Evolutionary conservation across 768 basidiomycete genomes (phyloP), one percentile per base, ranked within the genome.

Genomic region (Leccinellum albellum): DNA sequence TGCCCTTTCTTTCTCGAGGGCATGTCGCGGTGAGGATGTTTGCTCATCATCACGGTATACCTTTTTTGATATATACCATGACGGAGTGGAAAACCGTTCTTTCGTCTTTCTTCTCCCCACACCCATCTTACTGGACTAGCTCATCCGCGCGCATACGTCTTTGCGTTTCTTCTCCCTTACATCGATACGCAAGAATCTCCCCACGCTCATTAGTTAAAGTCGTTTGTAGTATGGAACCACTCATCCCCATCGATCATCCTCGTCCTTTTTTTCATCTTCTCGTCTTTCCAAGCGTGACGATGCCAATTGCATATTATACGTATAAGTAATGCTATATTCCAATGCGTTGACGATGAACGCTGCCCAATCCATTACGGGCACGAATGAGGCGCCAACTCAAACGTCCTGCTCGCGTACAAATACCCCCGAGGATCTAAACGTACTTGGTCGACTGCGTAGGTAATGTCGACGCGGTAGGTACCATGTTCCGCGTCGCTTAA

Each of bases 371-470:
- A 17, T 9, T 44, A n/a, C 51, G 23, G 53, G 20, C 58, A 60
- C 35, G 49, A 7, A 17, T 48, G 13, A 37, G 59, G 42, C 17
- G 37, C 8, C 28, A 63, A 9, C 17, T 54, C 24, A 12, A 70
- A 66, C 20, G 59, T 58, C n/a, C 60, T 62, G 17, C 59, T 62
- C 21, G 70, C 61, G 15, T 6, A 55, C 37, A 78, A 58, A 49
- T 75, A 63, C 21, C 69, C 66, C 17, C 75, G 68, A 24, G 70
- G 70, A 60, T 86, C 83, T 21, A 73, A 62, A 56, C 81, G 75
- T 9, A 89, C 81, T 65, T 88, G 83, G 33, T 81, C 78, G 2
- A 86, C 83, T 14, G 73, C 49, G 61, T 84, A 87, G 35, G 66
- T 65, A 14, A 88, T 81, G 17, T 74, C 62, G 40, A 83, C 72